Evolutionary conservation across 2,329 filamentous ascomycete genomes (phyloP).

Genomic region (Cordyceps fumosorosea): DNA sequence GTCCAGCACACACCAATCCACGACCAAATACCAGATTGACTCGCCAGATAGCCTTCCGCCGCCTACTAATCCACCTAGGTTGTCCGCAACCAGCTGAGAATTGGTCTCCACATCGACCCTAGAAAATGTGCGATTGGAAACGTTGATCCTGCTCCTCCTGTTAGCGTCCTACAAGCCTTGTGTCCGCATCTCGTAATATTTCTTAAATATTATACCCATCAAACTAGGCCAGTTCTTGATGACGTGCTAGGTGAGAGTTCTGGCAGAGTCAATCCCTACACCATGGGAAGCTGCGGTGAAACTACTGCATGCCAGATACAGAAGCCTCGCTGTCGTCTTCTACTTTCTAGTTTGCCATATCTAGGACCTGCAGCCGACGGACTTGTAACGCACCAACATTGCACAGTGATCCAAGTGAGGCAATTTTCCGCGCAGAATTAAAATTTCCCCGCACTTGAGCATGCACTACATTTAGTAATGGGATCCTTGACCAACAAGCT

Average conservation of each 20-base stretch:
- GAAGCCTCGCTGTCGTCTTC: no score
- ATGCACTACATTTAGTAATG: slow-evolving; percentile 16
- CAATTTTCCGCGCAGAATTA: not conserved
- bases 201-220: not conserved
- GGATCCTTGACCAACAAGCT: slow-evolving; percentile 37
- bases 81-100: not conserved
- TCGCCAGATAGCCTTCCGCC: not conserved
- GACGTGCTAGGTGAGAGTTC: not conserved
- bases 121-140: not conserved
- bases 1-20: not conserved
- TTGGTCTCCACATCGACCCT: not conserved
- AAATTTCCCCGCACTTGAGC: not conserved
- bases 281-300: not conserved
- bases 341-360: no score
- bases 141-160: not conserved
- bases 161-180: not conserved
- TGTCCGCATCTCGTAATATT: not conserved
- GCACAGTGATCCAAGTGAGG: not conserved
- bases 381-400: not conserved
- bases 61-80: not conserved
- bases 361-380: not conserved
- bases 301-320: not conserved
- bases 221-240: not conserved
- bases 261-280: not conserved
- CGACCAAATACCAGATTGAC: not conserved